Percentiles rank a stretch among this genome's conserved stretches.
phyloP scores from a whole-genome alignment of 805 yeast species.

The Kodamaea restingae region DNA sequence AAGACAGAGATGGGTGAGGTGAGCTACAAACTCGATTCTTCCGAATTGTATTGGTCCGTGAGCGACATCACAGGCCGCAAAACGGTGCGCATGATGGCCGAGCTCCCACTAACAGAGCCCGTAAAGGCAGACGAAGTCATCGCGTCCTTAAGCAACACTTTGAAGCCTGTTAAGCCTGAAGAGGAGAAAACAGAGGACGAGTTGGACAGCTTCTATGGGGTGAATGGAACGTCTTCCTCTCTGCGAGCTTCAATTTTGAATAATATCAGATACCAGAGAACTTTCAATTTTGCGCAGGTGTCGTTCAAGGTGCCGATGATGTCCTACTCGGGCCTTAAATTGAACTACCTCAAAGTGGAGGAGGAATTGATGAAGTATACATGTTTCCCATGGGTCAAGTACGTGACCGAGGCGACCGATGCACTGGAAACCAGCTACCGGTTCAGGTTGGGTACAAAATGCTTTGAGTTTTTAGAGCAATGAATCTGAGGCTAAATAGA shows the following conservation, averaged over 20 bases:
- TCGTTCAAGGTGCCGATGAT: slow-evolving; percentile 41
- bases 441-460: slow-evolving; percentile 21
- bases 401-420: slow-evolving; percentile 26
- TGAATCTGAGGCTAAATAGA: no score
- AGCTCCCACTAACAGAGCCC: slow-evolving; percentile 33
- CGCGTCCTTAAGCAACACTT: slow-evolving; percentile 13
- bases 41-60: slow-evolving; percentile 70
- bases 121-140: slow-evolving; percentile 10
- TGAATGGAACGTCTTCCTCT: slow-evolving; percentile 30
- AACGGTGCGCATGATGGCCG: slow-evolving; percentile 52
- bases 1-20: slow-evolving; percentile 72
- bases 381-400: slow-evolving; percentile 77
- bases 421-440: slow-evolving; percentile 12
- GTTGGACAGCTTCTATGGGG: slow-evolving; percentile 30
- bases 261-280: slow-evolving; percentile 10
- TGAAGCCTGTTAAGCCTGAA: slow-evolving; percentile 4
- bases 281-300: slow-evolving; percentile 23
- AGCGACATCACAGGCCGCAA: slow-evolving; percentile 61
- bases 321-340: slow-evolving; percentile 62
- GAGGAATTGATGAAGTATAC: slow-evolving; percentile 61
- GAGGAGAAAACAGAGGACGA: slow-evolving; percentile 15
- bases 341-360: slow-evolving; percentile 62
- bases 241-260: slow-evolving; percentile 20
- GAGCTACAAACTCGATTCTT: slow-evolving; percentile 63
- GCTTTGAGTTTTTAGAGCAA: slow-evolving; percentile 13